phyloP scores from a whole-genome alignment of 2,329 filamentous ascomycete species.

The Falciphora oryzae region DNA sequence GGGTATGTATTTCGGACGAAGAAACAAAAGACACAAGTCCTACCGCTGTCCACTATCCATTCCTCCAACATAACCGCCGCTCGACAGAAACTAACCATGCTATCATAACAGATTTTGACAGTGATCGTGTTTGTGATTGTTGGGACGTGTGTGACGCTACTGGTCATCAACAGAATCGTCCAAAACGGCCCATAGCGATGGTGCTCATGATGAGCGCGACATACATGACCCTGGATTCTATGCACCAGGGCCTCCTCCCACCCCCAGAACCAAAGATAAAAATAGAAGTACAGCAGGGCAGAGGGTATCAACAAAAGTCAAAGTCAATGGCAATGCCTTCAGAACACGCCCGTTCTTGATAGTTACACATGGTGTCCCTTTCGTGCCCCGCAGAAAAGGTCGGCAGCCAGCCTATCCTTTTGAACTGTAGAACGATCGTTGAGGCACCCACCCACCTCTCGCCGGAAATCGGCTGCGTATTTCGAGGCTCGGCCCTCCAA shows the following conservation, averaged over 20 bases:
- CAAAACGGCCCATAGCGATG: neutral
- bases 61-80: neutral
- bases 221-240: slow-evolving; percentile 1
- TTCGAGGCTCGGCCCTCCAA: slow-evolving; percentile 39
- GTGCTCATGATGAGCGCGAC: neutral
- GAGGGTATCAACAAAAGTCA: slow-evolving; percentile 1
- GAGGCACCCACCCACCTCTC: slow-evolving; percentile 60
- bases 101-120: slow-evolving; percentile 48
- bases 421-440: slow-evolving; percentile 23
- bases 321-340: neutral
- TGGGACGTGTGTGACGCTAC: slow-evolving; percentile 57
- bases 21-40: neutral
- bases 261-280: neutral
- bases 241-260: neutral
- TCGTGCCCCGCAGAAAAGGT: slow-evolving; percentile 58
- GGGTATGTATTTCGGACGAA: slow-evolving; percentile 42
- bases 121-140: slow-evolving; percentile 58
- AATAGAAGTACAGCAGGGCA: neutral
- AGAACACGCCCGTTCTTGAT: too few relatives aligned
- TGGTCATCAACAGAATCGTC: slow-evolving; percentile 42
- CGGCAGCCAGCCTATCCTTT: slow-evolving; percentile 38
- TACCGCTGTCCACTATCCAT: neutral
- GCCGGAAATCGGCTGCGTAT: slow-evolving; percentile 55
- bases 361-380: neutral
- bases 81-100: neutral